Conservation (phyloP, 805 yeast genomes). For the Starmerella floricola region DNA sequence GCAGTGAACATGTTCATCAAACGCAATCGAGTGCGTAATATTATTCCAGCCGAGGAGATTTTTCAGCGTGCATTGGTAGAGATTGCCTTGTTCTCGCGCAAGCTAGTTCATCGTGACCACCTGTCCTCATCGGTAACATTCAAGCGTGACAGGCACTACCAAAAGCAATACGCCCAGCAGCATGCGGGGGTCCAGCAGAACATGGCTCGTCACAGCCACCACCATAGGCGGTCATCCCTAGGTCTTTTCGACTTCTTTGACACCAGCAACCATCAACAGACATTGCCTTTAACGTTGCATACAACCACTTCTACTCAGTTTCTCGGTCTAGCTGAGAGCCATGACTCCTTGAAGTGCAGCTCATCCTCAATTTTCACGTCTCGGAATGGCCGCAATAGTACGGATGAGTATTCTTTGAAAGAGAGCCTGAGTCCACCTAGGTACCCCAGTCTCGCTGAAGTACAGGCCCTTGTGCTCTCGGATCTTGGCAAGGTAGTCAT, state of each 20-base stretch:
- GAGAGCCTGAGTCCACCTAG: constrained; percentile 11
- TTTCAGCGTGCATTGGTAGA: constrained; percentile 30
- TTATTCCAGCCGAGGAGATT: constrained; percentile 29
- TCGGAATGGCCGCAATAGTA: too few relatives aligned
- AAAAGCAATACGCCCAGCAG: constrained; percentile 10
- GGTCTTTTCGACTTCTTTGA: constrained; percentile 21
- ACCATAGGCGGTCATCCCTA: constrained; percentile 18
- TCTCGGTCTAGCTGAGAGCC: constrained; percentile 15
- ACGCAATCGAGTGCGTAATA: constrained; percentile 26
- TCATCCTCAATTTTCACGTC: neutral
- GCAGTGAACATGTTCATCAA: constrained; percentile 25
- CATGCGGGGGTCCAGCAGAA: neutral
- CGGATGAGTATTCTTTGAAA: too few relatives aligned
- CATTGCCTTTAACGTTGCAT: constrained; percentile 12
- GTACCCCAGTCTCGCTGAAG: constrained; percentile 10
- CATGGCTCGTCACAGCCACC: constrained; percentile 10
- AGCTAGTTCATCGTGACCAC: constrained; percentile 26
- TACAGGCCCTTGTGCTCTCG: constrained; percentile 24
- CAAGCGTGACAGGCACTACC: constrained; percentile 21
- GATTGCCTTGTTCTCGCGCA: constrained; percentile 24
- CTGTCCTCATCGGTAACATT: constrained; percentile 17
- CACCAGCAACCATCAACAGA: constrained; percentile 5
- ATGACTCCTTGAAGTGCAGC: constrained; percentile 11
- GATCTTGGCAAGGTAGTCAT: constrained; percentile 26
- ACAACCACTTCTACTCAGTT: constrained; percentile 19